Conservation (phyloP, 805 yeast genomes). For the Spathaspora gorwiae region DNA sequence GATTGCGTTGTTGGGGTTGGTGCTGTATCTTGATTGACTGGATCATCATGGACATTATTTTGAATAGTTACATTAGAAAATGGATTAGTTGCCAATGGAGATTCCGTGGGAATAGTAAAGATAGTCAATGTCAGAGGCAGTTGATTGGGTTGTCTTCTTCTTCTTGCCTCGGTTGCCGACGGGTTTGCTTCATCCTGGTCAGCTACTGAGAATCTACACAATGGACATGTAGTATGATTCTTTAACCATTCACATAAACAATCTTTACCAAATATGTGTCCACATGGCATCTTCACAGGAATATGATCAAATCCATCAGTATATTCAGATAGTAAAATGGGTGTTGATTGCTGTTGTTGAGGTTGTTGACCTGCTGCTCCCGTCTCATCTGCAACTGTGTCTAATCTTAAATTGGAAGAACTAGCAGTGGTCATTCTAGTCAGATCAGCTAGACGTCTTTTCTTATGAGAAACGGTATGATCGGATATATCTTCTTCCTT, state of each 20-base stretch:
- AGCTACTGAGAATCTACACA: conserved; percentile 62
- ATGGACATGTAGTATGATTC: conserved; percentile 73
- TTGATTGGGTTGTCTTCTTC: conserved; percentile 1
- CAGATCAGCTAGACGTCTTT: conserved; percentile 17
- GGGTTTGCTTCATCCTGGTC: conserved; percentile 12
- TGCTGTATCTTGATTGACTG: conserved; percentile 2
- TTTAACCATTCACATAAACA: conserved; percentile 84
- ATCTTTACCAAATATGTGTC: conserved; percentile 80
- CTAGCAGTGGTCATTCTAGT: conserved; percentile 2
- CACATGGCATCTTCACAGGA: conserved; percentile 77
- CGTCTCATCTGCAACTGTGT: not conserved
- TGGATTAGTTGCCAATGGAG: conserved; percentile 19
- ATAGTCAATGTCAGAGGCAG: conserved; percentile 20
- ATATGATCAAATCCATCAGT: conserved; percentile 41
- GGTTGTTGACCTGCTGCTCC: not conserved
- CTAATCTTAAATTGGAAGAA: conserved; percentile 2
- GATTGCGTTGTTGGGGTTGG: not conserved
- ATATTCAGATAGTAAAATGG: conserved; percentile 16
- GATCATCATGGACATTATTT: not conserved
- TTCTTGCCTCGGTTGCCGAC: not conserved
- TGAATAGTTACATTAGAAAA: conserved; percentile 13
- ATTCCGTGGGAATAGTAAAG: conserved; percentile 20
- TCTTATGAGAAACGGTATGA: conserved; percentile 14
- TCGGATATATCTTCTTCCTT: conserved; percentile 6
- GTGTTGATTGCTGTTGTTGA: not conserved